Conservation (phyloP, 2,329 filamentous ascomycete genomes). For the Trichophyton simii region DNA sequence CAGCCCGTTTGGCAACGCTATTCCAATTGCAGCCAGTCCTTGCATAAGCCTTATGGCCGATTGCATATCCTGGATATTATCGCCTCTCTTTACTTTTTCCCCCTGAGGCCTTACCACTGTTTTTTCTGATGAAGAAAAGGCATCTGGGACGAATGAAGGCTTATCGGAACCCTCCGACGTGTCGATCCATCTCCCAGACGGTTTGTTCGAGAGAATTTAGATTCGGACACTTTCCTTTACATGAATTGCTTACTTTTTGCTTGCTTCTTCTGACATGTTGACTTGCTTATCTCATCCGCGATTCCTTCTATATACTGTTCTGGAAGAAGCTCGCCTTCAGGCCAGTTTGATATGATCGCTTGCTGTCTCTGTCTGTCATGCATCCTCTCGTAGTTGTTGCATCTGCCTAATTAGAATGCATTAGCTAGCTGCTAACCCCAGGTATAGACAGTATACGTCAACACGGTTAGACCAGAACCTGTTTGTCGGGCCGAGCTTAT, state of each 20-base stretch:
- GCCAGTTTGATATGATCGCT: not conserved
- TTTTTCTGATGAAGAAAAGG: not conserved
- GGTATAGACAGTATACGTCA: not conserved
- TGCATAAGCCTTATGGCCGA: conserved; percentile 1
- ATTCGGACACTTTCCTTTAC: not conserved
- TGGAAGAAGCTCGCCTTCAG: not conserved
- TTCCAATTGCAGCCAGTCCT: not conserved
- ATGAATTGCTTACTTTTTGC: not conserved
- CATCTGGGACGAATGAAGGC: not conserved
- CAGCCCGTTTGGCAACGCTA: not conserved
- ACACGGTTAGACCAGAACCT: not conserved
- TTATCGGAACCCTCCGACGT: not conserved
- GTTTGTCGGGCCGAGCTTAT: not conserved
- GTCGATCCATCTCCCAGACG: not conserved
- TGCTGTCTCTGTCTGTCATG: not conserved
- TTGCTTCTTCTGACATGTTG: not conserved
- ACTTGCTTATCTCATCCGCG: not conserved
- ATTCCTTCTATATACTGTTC: not conserved
- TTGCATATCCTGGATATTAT: not conserved
- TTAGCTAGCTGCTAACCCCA: not conserved
- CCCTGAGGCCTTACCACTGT: not conserved
- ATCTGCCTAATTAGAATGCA: not conserved
- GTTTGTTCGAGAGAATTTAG: not conserved
- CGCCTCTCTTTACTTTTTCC: not conserved
- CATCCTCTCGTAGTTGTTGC: not conserved